Base-by-base conservation (phyloP, 2,329 filamentous ascomycete species). In the Neoarthrinium moseri region DNA sequence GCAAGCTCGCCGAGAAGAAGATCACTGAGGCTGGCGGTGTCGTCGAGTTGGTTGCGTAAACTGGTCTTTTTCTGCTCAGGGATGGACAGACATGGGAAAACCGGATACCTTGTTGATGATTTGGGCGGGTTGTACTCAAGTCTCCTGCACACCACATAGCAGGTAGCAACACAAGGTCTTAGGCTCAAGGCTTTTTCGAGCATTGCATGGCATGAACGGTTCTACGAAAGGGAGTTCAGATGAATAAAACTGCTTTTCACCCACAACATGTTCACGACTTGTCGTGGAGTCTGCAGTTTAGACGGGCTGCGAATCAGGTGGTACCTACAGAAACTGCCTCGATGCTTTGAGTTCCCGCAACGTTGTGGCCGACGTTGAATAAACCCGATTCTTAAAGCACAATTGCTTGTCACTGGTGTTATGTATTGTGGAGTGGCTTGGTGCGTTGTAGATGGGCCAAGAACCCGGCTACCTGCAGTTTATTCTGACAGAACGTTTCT, bases 11-110 rank as follows among this genome's bases (percentile, higher is more conserved):
- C 61, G 94, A 99, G 87, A 82, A 89, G 80, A 99, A 99, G 88
- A 96, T 99, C 77, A 95, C 89, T 72, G 90, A 94, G 75, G 92
- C 91, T 66, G 94, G 94, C 74, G 92, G 92, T 76, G 89, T 96
- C 67, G 80, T 95, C 66, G 90, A 96, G 83, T 83, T 96, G 72
- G 89, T 96, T 68, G 91, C 91, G 77, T 96, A 87, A 81, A 51
- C 41, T 41, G 21, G 24, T 20, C 8, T 15, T 39, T 30, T 39
- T 32, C 13, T 18, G 22, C 33, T 12, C 10, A 45, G 50, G 30
- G 32, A 35, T 35, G 41, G 41, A 44, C 41, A 44, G n/a, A n/a
- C 17, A 22, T 18, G 41, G 32, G 29, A 36, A 26, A 48, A 53
- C 51, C 51, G 56, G 45, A 54, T 59, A 59, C 56, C 56, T 45